Evolutionary conservation across 164 flowering plant species (phyloP).

Genomic region (Annona cherimola): DNA sequence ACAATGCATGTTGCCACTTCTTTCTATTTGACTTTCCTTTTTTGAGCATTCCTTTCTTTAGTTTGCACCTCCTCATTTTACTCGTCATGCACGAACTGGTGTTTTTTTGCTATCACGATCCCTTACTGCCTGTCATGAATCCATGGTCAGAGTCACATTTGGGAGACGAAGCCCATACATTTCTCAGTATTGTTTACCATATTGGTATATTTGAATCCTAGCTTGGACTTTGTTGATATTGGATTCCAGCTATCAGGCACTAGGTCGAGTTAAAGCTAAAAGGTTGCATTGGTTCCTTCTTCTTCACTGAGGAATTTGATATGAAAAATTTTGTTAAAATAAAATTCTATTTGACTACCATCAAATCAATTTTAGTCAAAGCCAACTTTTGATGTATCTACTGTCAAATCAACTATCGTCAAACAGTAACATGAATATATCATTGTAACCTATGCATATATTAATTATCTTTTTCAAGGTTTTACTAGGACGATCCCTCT

Average conservation of each 20-base stretch:
- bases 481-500: too few species aligned
- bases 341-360: too few species aligned
- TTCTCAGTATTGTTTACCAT: not conserved
- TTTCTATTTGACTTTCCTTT: not conserved
- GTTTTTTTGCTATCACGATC: not conserved
- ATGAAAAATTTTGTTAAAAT: too few species aligned
- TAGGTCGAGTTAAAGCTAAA: too few species aligned
- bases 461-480: too few species aligned
- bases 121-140: not conserved
- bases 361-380: too few species aligned
- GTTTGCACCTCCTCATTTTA: not conserved
- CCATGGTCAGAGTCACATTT: not conserved
- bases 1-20: not conserved
- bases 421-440: too few species aligned
- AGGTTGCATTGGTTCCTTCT: too few species aligned
- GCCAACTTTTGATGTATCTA: too few species aligned
- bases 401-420: too few species aligned
- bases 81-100: not conserved
- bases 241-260: not conserved
- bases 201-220: not conserved
- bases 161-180: not conserved
- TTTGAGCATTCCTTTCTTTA: not conserved
- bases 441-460: too few species aligned
- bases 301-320: too few species aligned
- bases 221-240: not conserved